Evolutionary conservation across 202 grass and related monocot species (phyloP), one percentile per base, ranked within the genome.

Genomic region (Cymbopogon flexuosus): DNA sequence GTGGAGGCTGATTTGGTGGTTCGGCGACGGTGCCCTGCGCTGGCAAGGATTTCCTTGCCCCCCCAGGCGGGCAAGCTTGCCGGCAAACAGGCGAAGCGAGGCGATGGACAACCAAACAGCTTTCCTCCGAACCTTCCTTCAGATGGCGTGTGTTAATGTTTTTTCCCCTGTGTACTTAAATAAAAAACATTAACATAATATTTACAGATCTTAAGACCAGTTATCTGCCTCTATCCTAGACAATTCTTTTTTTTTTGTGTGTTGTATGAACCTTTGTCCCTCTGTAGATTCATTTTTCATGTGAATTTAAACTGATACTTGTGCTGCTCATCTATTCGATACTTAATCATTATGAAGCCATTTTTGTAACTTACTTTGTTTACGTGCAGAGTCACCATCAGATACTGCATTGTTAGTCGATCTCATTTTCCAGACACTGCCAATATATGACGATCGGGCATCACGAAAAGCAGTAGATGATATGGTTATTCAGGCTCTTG

Each of bases 401-500:
- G 88, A 93, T 79, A 80, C 79, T 65, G 23, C 77, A 40, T 49
- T 79, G 45, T 62, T 97, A 84, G 94, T 97, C 3, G 91, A 93
- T 81, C 82, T 98, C 66, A 86, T 98, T 68, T 93, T 98, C 64
- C 90, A 93, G 84, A 94, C 95, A 29, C 69, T 98, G 81, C 81
- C 81, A 88, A 70, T 91, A 79, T 98, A 98, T 77, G 95, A 98
- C 37, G 95, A 98, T 42, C 90, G 92, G 62, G 78, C 90, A 61
- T 98, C 95, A 23, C 88, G 92, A 82, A 98, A 91, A 86, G 81
- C 86, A 23, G 92, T 98, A 29, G 95, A 98, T 77, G 95, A 94
- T 65, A 72, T 98, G 62, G 82, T 94, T 86, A 76, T 88, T 81
- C 86, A 91, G 73, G 80, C 86, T 75, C 88, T 98, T 46, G 67